A percentile compares a stretch with the other conserved stretches of the same genome.
phyloP scores from a whole-genome alignment of 139 green algal species.

The Chlamydomonas applanata region DNA sequence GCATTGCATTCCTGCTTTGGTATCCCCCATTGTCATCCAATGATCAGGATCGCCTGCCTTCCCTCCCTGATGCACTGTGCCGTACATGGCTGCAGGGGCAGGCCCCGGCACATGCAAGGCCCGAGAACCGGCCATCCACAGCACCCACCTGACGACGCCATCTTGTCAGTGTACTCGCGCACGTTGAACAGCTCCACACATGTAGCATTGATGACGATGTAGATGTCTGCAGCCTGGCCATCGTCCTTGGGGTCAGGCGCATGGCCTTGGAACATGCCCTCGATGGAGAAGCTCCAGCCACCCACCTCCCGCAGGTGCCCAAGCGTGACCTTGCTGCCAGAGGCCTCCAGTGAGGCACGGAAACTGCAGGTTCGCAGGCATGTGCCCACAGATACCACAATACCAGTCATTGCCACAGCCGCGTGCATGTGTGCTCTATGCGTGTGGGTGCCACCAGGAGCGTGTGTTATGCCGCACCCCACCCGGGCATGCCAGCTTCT shows the following conservation, averaged over 20 bases:
- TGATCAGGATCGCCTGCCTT: background rate
- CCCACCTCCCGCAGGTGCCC: slow-evolving; percentile 69
- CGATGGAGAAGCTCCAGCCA: slow-evolving; percentile 26
- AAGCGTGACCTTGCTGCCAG: slow-evolving; percentile 34
- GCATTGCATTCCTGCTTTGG: no score
- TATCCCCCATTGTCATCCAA: no score
- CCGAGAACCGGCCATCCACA: no score
- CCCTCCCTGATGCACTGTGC: background rate
- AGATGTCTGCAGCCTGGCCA: slow-evolving; percentile 73
- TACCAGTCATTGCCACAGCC: no score
- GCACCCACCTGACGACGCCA: slow-evolving; percentile 3
- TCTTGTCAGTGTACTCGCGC: slow-evolving; percentile 51
- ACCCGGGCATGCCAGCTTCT: slow-evolving; percentile 51
- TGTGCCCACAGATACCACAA: no score
- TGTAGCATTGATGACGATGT: slow-evolving; percentile 84
- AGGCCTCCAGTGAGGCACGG: no score
- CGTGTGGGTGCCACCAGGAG: no score
- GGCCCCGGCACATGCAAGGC: slow-evolving; percentile 7
- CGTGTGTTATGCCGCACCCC: no score
- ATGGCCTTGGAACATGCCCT: slow-evolving; percentile 38
- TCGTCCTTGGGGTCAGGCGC: slow-evolving; percentile 29
- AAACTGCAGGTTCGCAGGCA: no score
- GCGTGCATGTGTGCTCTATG: no score
- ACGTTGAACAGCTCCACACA: slow-evolving; percentile 76
- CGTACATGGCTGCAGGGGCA: slow-evolving; percentile 6